phyloP scores from a whole-genome alignment of 352 stramenopile species.

The Elongisporangium anandrum region DNA sequence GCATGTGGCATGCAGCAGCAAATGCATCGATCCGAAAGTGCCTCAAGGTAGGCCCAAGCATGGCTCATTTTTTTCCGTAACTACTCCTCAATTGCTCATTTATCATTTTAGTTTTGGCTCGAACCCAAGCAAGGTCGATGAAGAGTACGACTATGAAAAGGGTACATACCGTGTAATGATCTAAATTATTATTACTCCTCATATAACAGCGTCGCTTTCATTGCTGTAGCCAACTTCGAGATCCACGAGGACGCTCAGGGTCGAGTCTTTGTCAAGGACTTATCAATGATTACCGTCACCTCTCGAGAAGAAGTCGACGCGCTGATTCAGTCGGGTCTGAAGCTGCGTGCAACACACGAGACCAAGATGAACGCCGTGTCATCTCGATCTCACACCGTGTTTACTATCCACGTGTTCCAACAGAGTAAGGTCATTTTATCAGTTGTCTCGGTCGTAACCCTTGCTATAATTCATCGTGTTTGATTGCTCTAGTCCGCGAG shows the following conservation, averaged over 20 bases:
- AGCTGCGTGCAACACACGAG: slow-evolving; percentile 87
- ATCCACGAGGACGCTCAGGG: slow-evolving; percentile 92
- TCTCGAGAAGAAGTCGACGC: slow-evolving; percentile 80
- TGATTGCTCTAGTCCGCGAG: slow-evolving; percentile 30
- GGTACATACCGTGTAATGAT: too few species aligned
- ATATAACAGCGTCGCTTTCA: not conserved
- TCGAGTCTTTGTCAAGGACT: slow-evolving; percentile 91
- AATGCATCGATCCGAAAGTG: slow-evolving; percentile 63
- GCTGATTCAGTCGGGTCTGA: slow-evolving; percentile 83
- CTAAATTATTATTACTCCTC: too few species aligned
- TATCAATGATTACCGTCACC: slow-evolving; percentile 89
- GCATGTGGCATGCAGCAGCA: too few species aligned
- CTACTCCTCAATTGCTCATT: too few species aligned
- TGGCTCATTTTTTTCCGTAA: not conserved
- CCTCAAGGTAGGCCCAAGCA: slow-evolving; percentile 30
- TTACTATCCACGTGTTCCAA: slow-evolving; percentile 84
- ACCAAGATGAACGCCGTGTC: slow-evolving; percentile 92
- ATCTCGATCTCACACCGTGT: slow-evolving; percentile 85
- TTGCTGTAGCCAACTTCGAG: slow-evolving; percentile 73
- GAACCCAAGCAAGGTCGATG: slow-evolving; percentile 39
- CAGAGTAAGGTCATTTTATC: slow-evolving; percentile 34
- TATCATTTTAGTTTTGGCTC: slow-evolving; percentile 48
- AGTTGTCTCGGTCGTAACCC: not conserved
- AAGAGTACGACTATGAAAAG: slow-evolving; percentile 84
- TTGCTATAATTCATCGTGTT: not conserved